Evolutionary conservation across 176 grass and related monocot genomes (phyloP), one percentile per base, ranked within the genome.

Genomic region (Triticum dicoccoides): DNA sequence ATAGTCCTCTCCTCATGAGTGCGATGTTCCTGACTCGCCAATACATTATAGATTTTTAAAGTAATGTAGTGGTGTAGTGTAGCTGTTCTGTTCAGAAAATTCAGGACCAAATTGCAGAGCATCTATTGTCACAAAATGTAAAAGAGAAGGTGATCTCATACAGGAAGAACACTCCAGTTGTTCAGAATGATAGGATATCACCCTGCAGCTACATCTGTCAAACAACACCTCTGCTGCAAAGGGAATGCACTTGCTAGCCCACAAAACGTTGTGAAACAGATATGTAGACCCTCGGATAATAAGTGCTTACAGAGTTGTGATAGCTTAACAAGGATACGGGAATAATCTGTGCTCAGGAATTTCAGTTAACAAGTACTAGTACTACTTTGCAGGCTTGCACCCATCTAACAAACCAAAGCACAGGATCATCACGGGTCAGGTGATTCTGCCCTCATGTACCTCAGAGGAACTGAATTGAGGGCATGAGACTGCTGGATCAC

Each of bases 351-450:
- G 33, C 12, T 86, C 14, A 52, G 8, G 0, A 30, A 30, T 3
- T 75, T 84, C 64, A 69, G 21, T 39, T 29, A 62, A 83, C 82
- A 29, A 30, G 69, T 30, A 74, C 41, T 75, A 17, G 41, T 29
- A 25, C 12, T 29, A 41, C 51, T 54, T 18, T 52, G 14, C 13
- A 73, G 67, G 68, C 14, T 61, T 83, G 51, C 21, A 73, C 45
- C 34, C 56, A 61, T 61, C 33, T 69, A 69, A 69, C 65, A 8
- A 69, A 54, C 29, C 9, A 29, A 82, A 73, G 21, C 33, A 56
- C 38, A 20, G 8, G 49, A 52, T 52, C 17, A 56, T 6, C 3
- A 54, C 4, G 35, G 5, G 23, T 45, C 32, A 63, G 54, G 69
- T 35, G 20, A 49, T 77, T 76, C 13, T 75, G 34, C 3, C 42